A percentile compares a stretch with the other conserved stretches of the same genome.
Conservation (phyloP, 2,329 filamentous ascomycete species). For the Ophiostoma angusticollis region DNA sequence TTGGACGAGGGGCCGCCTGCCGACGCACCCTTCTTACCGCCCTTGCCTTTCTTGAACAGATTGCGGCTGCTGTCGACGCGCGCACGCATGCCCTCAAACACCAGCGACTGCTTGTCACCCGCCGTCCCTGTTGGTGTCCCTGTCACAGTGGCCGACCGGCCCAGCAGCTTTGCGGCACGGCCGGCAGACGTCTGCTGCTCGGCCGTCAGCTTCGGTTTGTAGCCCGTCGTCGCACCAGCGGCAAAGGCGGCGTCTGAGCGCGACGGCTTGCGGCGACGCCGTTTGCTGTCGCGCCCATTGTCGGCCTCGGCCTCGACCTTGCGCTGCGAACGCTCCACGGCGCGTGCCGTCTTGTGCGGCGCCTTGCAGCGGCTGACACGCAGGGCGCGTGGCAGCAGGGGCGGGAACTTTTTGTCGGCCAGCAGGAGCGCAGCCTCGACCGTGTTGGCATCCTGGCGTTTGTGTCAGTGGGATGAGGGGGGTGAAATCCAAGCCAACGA, state of each 20-base stretch:
- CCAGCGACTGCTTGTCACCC: slow-evolving; percentile 38
- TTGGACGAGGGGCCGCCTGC: slow-evolving; percentile 27
- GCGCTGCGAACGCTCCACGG: slow-evolving; percentile 28
- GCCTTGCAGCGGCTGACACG: slow-evolving; percentile 81
- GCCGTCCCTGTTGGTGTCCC: not conserved
- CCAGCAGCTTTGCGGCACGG: slow-evolving; percentile 62
- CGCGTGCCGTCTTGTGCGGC: slow-evolving; percentile 44
- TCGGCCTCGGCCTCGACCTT: not conserved
- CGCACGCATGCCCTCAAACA: slow-evolving; percentile 73
- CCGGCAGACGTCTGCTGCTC: slow-evolving; percentile 56
- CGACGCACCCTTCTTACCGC: slow-evolving; percentile 28
- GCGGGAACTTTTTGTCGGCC: slow-evolving; percentile 84
- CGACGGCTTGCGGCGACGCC: slow-evolving; percentile 10
- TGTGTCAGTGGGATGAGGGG: not conserved
- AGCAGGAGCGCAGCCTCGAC: slow-evolving; percentile 85
- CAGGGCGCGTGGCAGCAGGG: slow-evolving; percentile 78
- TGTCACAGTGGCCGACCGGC: slow-evolving; percentile 46
- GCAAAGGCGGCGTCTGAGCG: too few species aligned
- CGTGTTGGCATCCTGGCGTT: slow-evolving; percentile 57
- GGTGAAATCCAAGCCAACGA: not conserved
- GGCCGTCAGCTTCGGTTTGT: slow-evolving; percentile 57
- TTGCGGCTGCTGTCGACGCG: slow-evolving; percentile 53
- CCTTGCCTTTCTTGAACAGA: slow-evolving; percentile 23
- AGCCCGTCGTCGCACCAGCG: slow-evolving; percentile 32
- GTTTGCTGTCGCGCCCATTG: not conserved